Evolutionary conservation across 306 rosid genomes (phyloP), one percentile per base, ranked within the genome.

Genomic region (Malus orientalis): DNA sequence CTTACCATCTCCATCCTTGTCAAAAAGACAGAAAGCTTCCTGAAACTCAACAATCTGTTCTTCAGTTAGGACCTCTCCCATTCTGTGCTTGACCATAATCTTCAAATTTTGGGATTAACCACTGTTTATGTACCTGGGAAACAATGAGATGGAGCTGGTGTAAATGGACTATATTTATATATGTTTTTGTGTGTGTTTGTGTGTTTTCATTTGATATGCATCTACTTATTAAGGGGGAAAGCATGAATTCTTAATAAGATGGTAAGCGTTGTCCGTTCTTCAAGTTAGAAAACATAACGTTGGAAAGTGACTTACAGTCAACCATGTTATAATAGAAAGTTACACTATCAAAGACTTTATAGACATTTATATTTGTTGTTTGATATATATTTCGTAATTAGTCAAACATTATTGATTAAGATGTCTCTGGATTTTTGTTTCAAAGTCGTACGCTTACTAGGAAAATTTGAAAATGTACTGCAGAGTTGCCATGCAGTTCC

Each of bases 1-100:
- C 77, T 1, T 82, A 88, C 93, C 91, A 84, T 91, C 93, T 75
- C 90, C 88, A 77, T 91, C 89, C 77, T 67, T 89, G 79, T 91
- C 96, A 19, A 91, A 67, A 33, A 88, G 86, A 69, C 85, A 83
- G 55, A 91, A 88, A 27, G 87, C 96, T 83, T 91, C 90, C 73
- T 82, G 76, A 79, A 88, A 91, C 53, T 91, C 93, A 38, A 76
- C 77, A 78, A 85, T 76, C 74, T 85, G 93, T 47, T 86, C 83
- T 82, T 84, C 84, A 51, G 85, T 70, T 54, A 85, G 63, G 20
- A 70, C 55, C 14, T 85, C 87, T 62, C 29, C 83, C 79, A 74
- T 67, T 51, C 18, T 49, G 42, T 55, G 64, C 23, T 49, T 40
- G 77, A 62, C 55, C 65, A 12, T 32, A 7, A 16, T 54, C 64